Evolutionary conservation across 768 basidiomycete species (phyloP).

Genomic region (Suillus lakei): DNA sequence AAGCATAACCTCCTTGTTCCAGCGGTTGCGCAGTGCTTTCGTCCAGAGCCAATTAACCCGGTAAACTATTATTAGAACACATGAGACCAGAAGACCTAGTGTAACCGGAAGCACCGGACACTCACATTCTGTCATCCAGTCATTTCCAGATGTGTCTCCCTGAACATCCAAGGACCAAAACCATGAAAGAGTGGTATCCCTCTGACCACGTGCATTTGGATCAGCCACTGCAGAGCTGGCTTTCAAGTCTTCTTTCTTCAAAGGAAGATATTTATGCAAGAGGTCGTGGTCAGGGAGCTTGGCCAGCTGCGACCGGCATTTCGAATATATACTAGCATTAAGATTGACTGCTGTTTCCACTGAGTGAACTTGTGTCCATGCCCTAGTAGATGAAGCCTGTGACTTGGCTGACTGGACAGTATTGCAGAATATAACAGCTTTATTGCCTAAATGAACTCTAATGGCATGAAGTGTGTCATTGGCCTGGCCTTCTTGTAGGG

Average conservation of each 20-base stretch:
- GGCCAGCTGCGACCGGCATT: not conserved
- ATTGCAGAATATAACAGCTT: constrained; percentile 12
- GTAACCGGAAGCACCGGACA: not conserved
- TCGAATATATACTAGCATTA: constrained; percentile 8
- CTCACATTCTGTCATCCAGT: constrained; percentile 17
- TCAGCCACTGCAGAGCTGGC: constrained; percentile 4
- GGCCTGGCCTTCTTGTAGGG: constrained; percentile 16
- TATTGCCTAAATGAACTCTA: constrained; percentile 13
- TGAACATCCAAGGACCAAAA: constrained; percentile 15
- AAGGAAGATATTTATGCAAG: not conserved
- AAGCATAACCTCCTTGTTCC: constrained; percentile 8
- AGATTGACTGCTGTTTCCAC: constrained; percentile 2
- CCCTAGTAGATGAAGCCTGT: not conserved
- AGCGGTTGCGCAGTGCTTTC: constrained; percentile 7
- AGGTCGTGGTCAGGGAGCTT: not conserved
- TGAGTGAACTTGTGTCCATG: constrained; percentile 7
- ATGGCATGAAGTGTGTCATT: constrained; percentile 21
- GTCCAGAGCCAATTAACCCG: constrained; percentile 11
- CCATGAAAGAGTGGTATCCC: constrained; percentile 10
- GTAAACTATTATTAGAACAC: constrained; percentile 7
- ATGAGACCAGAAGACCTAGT: not conserved
- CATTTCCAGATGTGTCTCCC: not conserved
- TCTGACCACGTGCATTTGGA: constrained; percentile 11
- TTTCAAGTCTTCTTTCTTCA: constrained; percentile 11
- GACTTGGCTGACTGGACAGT: constrained; percentile 4